Percentiles rank a stretch among this genome's conserved stretches.
phyloP scores from a whole-genome alignment of 2,329 filamentous ascomycete species.

The Gaeumannomyces tritici region DNA sequence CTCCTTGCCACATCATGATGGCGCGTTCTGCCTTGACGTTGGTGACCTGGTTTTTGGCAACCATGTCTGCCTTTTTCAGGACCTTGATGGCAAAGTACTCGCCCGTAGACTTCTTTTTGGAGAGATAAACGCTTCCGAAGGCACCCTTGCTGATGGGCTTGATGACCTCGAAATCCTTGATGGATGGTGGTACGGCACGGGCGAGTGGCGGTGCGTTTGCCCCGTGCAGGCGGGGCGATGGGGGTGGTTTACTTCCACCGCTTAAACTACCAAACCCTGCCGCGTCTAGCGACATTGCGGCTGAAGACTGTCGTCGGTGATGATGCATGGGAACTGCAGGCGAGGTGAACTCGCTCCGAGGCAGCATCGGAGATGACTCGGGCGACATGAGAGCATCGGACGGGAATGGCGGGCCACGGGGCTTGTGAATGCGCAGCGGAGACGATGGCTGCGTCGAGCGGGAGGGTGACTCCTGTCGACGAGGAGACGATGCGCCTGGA shows the following conservation, averaged over 20 bases:
- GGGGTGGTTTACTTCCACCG: slow-evolving; percentile 52
- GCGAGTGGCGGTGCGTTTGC: slow-evolving; percentile 73
- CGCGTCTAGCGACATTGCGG: slow-evolving; percentile 55
- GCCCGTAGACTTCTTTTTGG: slow-evolving; percentile 96
- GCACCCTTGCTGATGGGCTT: slow-evolving; percentile 99
- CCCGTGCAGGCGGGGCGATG: slow-evolving; percentile 73
- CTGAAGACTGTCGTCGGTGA: slow-evolving; percentile 85
- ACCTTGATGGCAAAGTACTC: slow-evolving; percentile 99
- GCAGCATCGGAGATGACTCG: slow-evolving; percentile 79
- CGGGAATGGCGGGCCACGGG: slow-evolving; percentile 50
- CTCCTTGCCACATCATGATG: slow-evolving; percentile 99
- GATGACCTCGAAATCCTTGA: slow-evolving; percentile 99
- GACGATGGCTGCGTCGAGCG: slow-evolving; percentile 58
- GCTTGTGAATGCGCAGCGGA: slow-evolving; percentile 76
- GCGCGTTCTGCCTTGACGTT: slow-evolving; percentile 98
- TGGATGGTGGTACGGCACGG: slow-evolving; percentile 83
- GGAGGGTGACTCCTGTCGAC: slow-evolving; percentile 81
- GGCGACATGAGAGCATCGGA: slow-evolving; percentile 69
- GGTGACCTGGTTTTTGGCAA: slow-evolving; percentile 97
- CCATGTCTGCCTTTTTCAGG: slow-evolving; percentile 99
- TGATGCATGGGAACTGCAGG: slow-evolving; percentile 48
- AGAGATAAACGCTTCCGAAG: slow-evolving; percentile 94
- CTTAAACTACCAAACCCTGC: slow-evolving; percentile 30
- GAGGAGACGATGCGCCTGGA: slow-evolving; percentile 67
- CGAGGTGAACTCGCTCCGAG: slow-evolving; percentile 72